Conservation (phyloP, 2,329 filamentous ascomycete species). For the Colletotrichum lindemuthianum region DNA sequence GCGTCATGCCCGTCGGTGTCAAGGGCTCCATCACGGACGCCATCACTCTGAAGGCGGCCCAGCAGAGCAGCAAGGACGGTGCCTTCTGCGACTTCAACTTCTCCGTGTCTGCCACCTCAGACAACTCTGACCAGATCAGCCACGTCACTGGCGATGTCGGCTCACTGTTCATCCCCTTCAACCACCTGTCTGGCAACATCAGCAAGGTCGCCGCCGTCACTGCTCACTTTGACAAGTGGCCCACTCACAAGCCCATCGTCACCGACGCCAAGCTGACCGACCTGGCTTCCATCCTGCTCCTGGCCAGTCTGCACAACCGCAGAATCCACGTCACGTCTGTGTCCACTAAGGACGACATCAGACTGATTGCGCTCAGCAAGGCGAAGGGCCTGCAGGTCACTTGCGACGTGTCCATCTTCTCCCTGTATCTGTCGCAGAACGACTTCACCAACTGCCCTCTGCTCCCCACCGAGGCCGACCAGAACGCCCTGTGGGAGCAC, state of each 20-base stretch:
- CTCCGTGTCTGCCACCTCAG: constrained; percentile 78
- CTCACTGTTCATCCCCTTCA: constrained; percentile 85
- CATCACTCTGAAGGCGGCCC: constrained; percentile 75
- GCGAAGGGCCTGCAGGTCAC: constrained; percentile 84
- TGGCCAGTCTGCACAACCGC: constrained; percentile 81
- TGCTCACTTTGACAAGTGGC: constrained; percentile 82
- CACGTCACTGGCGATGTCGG: constrained; percentile 78
- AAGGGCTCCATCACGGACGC: constrained; percentile 79
- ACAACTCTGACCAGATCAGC: constrained; percentile 79
- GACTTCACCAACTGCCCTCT: constrained; percentile 75
- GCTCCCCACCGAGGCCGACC: constrained; percentile 74
- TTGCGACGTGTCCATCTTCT: constrained; percentile 84
- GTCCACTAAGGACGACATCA: constrained; percentile 83
- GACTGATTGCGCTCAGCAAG: constrained; percentile 80
- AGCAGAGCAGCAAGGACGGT: constrained; percentile 74
- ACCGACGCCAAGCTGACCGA: constrained; percentile 85
- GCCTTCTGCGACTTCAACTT: constrained; percentile 84
- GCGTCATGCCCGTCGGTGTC: constrained; percentile 79
- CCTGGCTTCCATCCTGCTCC: constrained; percentile 80
- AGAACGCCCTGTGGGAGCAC: constrained; percentile 79
- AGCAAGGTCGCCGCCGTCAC: constrained; percentile 84
- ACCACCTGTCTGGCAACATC: constrained; percentile 83
- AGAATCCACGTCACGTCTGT: constrained; percentile 84
- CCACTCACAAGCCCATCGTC: constrained; percentile 79
- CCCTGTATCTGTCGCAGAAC: constrained; percentile 77